Evolutionary conservation across 2,329 filamentous ascomycete genomes (phyloP).

Genomic region (Laburnicola sp.): DNA sequence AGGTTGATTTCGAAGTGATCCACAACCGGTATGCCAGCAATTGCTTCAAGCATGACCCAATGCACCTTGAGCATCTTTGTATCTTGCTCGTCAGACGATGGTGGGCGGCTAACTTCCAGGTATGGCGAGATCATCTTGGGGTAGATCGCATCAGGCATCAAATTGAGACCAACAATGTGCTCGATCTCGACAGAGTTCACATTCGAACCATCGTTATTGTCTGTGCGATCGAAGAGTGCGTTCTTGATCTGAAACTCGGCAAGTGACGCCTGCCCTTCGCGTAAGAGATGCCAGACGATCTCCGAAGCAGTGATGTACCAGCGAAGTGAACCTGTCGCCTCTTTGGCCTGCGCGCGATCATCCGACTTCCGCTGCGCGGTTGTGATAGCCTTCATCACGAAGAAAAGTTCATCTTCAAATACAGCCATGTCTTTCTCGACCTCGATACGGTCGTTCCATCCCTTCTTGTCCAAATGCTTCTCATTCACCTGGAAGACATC

Average conservation of each 20-base stretch:
- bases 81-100: slow-evolving; percentile 58
- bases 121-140: slow-evolving; percentile 96
- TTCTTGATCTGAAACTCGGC: slow-evolving; percentile 92
- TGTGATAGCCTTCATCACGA: slow-evolving; percentile 99
- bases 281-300: slow-evolving; percentile 95
- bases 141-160: slow-evolving; percentile 87
- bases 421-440: slow-evolving; percentile 85
- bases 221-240: slow-evolving; percentile 89
- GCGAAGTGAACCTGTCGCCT: slow-evolving; percentile 77
- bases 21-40: slow-evolving; percentile 95
- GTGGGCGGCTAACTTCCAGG: slow-evolving; percentile 62
- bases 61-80: slow-evolving; percentile 89
- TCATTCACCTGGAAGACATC: slow-evolving; percentile 92
- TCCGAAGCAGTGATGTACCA: slow-evolving; percentile 95
- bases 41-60: slow-evolving; percentile 98
- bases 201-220: slow-evolving; percentile 96
- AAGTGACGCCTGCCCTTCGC: slow-evolving; percentile 81
- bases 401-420: slow-evolving; percentile 97
- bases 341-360: slow-evolving; percentile 62
- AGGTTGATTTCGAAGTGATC: slow-evolving; percentile 95
- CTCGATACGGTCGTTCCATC: slow-evolving; percentile 87
- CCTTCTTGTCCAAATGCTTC: slow-evolving; percentile 80
- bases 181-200: slow-evolving; percentile 89
- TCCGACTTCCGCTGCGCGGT: slow-evolving; percentile 86
- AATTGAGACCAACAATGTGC: slow-evolving; percentile 83